Percentiles rank a stretch among this genome's conserved stretches.
Evolutionary conservation across 2,329 filamentous ascomycete species (phyloP).

Genomic region (Neofusicoccum laricinum): DNA sequence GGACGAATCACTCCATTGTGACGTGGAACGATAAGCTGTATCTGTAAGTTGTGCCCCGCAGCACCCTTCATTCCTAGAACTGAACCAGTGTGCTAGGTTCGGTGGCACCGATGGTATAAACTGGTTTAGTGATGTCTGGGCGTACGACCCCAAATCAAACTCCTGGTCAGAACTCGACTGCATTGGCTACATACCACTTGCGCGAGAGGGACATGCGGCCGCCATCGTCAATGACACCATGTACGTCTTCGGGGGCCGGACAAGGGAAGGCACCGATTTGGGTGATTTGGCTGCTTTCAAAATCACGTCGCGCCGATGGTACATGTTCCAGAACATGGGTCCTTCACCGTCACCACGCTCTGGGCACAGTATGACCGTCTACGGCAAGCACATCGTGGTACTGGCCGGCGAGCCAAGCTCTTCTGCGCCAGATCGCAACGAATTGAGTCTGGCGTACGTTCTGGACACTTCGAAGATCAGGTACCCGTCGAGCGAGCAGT

Average conservation of each 20-base stretch:
- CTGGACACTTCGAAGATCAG: constrained; percentile 94
- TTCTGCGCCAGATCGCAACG: constrained; percentile 72
- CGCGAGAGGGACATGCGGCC: constrained; percentile 91
- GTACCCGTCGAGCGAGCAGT: constrained; percentile 75
- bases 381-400: constrained; percentile 88
- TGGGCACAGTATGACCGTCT: constrained; percentile 95
- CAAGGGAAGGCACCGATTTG: constrained; percentile 86
- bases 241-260: constrained; percentile 97
- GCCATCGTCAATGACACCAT: constrained; percentile 95
- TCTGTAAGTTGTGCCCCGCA: constrained; percentile 59
- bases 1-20: constrained; percentile 92
- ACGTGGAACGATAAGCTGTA: constrained; percentile 93
- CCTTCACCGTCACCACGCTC: constrained; percentile 90
- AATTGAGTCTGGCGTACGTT: constrained; percentile 85
- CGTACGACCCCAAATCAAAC: constrained; percentile 81
- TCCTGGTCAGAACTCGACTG: constrained; percentile 87
- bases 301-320: constrained; percentile 85
- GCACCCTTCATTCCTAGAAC: background rate
- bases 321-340: constrained; percentile 99
- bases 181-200: constrained; percentile 93
- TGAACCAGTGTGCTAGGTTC: constrained; percentile 58
- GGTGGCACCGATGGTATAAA: constrained; percentile 92
- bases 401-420: constrained; percentile 93
- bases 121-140: constrained; percentile 99
- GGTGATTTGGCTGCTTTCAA: constrained; percentile 88